These are phyloP conservation scores for Colletotrichum sp. DNA, from an alignment of 2,329 filamentous ascomycete species.

Conservation along the genomic window DNA sequence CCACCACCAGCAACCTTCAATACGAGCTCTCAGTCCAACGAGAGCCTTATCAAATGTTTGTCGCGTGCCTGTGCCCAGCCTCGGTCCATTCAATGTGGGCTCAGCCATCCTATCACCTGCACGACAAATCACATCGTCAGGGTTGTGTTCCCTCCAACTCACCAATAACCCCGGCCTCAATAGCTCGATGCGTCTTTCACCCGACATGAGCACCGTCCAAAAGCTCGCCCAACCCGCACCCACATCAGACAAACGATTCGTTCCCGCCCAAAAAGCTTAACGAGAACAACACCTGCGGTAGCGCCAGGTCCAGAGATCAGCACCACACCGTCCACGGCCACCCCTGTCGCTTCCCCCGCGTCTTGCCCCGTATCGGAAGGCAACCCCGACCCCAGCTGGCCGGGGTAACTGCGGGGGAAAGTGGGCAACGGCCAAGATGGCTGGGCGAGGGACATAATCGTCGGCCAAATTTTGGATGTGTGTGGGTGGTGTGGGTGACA, in stretches of 20 bases:
- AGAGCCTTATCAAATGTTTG: background rate
- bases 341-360: constrained; percentile 16
- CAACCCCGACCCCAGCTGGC: background rate
- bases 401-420: constrained; percentile 8
- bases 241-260: constrained; percentile 5
- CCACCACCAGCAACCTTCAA: background rate
- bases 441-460: background rate
- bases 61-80: background rate
- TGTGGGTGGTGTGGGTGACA: constrained; percentile 5
- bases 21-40: background rate
- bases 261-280: constrained; percentile 2
- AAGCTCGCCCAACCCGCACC: background rate
- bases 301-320: constrained; percentile 8
- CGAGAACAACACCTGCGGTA: constrained; percentile 3
- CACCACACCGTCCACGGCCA: background rate
- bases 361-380: constrained; percentile 17
- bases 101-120: background rate
- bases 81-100: background rate
- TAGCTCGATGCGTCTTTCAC: background rate
- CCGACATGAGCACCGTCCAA: background rate
- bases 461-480: background rate
- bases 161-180: background rate
- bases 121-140: constrained; percentile 10
- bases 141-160: background rate
- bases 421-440: background rate